These are phyloP conservation scores for Inga oerstediana DNA, from an alignment of 306 rosid genomes.

Conservation along the genomic window DNA sequence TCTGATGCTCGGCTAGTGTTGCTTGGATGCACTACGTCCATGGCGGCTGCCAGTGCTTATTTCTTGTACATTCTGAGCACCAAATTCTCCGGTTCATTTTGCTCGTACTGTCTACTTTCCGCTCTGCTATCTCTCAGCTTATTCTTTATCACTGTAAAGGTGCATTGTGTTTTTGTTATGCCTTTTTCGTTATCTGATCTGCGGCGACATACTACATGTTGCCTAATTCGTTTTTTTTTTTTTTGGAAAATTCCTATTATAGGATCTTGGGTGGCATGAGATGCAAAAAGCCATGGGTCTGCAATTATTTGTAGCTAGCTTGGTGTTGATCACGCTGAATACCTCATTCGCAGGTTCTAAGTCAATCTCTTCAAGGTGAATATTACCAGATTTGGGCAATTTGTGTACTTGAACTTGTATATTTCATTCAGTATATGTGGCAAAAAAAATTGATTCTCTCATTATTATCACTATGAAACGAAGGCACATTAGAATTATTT, in stretches of 20 bases:
- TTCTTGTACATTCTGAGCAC: slow-evolving; percentile 79
- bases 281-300: slow-evolving; percentile 54
- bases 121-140: slow-evolving; percentile 79
- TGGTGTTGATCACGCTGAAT: slow-evolving; percentile 73
- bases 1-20: slow-evolving; percentile 55
- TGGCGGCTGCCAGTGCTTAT: slow-evolving; percentile 88
- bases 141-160: slow-evolving; percentile 62
- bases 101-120: slow-evolving; percentile 74
- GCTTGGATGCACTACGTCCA: slow-evolving; percentile 71
- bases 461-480: neutral
- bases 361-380: slow-evolving; percentile 67
- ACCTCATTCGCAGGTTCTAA: slow-evolving; percentile 58
- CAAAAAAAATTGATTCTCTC: neutral
- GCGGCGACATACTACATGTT: neutral
- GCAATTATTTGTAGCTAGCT: slow-evolving; percentile 62
- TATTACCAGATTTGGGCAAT: neutral
- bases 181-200: neutral
- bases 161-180: slow-evolving; percentile 14
- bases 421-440: neutral
- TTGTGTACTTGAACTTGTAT: neutral
- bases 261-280: slow-evolving; percentile 73
- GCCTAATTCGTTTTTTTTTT: neutral
- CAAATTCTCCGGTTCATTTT: slow-evolving; percentile 61
- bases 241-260: slow-evolving; percentile 21
- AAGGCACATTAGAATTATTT: neutral